Evolutionary conservation across 441 rosid species (phyloP).

Genomic region (Brassica balearica): DNA sequence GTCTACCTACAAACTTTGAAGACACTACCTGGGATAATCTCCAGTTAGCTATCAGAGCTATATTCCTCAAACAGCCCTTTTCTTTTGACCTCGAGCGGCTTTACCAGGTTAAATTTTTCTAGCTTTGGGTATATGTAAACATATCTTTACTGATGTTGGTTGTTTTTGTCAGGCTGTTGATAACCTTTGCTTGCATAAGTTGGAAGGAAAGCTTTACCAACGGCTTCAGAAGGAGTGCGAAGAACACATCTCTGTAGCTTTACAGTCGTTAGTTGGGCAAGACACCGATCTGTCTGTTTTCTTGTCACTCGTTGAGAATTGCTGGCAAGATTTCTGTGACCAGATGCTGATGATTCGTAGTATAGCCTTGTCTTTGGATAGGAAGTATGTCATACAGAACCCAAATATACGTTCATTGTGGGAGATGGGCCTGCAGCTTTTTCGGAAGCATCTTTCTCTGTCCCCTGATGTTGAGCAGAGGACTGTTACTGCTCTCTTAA

Average conservation of each 20-base stretch:
- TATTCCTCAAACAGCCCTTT: conserved; percentile 79
- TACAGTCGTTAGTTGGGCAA: conserved; percentile 87
- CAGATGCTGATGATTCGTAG: conserved; percentile 97
- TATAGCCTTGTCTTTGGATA: conserved; percentile 91
- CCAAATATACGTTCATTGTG: conserved; percentile 83
- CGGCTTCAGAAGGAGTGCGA: conserved; percentile 92
- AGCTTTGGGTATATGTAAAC: neutral
- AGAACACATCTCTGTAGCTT: conserved; percentile 72
- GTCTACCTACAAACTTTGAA: conserved; percentile 83
- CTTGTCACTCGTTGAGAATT: conserved; percentile 87
- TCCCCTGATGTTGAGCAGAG: conserved; percentile 95
- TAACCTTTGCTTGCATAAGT: conserved; percentile 88
- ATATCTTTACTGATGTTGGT: conserved; percentile 10
- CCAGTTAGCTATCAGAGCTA: conserved; percentile 91
- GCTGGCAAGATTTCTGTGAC: conserved; percentile 97
- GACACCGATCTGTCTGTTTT: conserved; percentile 96
- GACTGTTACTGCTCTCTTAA: conserved; percentile 92
- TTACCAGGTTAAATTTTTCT: conserved; percentile 65
- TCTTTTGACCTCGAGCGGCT: conserved; percentile 84
- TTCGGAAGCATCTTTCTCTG: conserved; percentile 83
- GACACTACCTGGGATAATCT: conserved; percentile 91
- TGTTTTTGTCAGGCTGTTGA: conserved; percentile 73
- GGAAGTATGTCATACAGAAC: conserved; percentile 91
- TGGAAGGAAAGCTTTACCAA: conserved; percentile 90
- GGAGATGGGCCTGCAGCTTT: conserved; percentile 99